Percentiles rank a stretch among this genome's conserved stretches.
Conservation (phyloP, 176 grass and related monocot species). For the Carex kokanica region DNA sequence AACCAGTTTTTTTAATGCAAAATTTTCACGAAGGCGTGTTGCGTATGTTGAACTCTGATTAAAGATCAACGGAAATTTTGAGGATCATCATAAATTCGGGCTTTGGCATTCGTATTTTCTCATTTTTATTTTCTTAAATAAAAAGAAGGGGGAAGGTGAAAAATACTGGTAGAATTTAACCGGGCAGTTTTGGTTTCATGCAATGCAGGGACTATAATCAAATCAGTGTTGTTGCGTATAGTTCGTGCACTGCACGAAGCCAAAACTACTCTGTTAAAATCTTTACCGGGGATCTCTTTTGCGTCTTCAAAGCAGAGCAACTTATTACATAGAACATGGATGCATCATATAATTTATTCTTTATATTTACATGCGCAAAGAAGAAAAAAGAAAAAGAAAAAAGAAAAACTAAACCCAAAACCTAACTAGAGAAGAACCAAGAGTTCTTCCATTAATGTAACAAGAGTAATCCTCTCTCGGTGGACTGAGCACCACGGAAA, state of each 20-base stretch:
- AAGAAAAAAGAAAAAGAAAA: not conserved
- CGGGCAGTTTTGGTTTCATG: too few species aligned
- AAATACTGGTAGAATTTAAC: too few species aligned
- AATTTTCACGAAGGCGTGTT: not conserved
- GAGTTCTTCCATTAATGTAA: not conserved
- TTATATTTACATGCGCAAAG: slow-evolving; percentile 1
- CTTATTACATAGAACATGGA: not conserved
- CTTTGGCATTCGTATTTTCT: not conserved
- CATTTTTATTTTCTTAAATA: not conserved
- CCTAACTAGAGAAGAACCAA: not conserved
- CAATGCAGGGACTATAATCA: too few species aligned
- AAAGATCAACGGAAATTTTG: not conserved
- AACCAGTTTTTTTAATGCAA: not conserved
- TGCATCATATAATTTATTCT: slow-evolving; percentile 4
- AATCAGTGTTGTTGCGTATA: too few species aligned
- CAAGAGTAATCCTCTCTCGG: slow-evolving; percentile 34
- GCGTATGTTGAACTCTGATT: not conserved
- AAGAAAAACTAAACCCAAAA: not conserved
- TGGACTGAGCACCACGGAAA: slow-evolving; percentile 37
- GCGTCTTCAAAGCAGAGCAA: not conserved
- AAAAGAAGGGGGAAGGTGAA: not conserved
- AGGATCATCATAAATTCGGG: not conserved
- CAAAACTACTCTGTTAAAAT: too few species aligned
- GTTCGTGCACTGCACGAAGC: too few species aligned
- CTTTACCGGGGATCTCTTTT: too few species aligned